Evolutionary conservation across 768 basidiomycete species (phyloP).

Genomic region (Tubosaeta brunneosetosa): DNA sequence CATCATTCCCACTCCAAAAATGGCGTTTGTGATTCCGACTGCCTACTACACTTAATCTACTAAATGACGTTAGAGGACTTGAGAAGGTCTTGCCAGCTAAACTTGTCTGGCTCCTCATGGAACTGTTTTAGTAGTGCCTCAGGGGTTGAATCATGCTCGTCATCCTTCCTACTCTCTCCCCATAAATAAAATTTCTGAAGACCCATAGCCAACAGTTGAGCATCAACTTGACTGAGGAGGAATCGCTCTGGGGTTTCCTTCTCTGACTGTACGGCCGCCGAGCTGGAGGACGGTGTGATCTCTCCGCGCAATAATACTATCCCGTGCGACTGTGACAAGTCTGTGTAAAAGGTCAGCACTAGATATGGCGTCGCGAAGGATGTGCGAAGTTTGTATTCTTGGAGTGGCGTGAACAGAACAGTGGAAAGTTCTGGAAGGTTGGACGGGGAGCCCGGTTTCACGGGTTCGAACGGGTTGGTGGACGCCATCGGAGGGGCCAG

Average conservation of each 20-base stretch:
- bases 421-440: constrained; percentile 60
- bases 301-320: constrained; percentile 88
- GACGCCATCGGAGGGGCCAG: constrained; percentile 59
- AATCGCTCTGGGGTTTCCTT: constrained; percentile 32
- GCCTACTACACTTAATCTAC: constrained; percentile 4
- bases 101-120: constrained; percentile 72
- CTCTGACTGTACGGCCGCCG: constrained; percentile 34
- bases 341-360: constrained; percentile 88
- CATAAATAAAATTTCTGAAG: constrained; percentile 86
- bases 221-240: constrained; percentile 73
- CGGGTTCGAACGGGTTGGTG: constrained; percentile 44
- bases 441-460: constrained; percentile 14
- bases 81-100: constrained; percentile 79
- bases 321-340: constrained; percentile 73
- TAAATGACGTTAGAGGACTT: constrained; percentile 35
- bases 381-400: constrained; percentile 84
- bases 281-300: constrained; percentile 64
- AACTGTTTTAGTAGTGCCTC: constrained; percentile 60
- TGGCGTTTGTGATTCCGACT: neutral
- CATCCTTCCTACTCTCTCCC: constrained; percentile 29
- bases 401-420: constrained; percentile 86
- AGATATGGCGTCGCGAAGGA: constrained; percentile 90
- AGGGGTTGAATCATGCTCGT: constrained; percentile 1
- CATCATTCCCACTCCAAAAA: neutral
- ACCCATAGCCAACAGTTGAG: constrained; percentile 74